Base-by-base conservation (phyloP, 2,329 filamentous ascomycete species). In the Moelleriella libera region DNA sequence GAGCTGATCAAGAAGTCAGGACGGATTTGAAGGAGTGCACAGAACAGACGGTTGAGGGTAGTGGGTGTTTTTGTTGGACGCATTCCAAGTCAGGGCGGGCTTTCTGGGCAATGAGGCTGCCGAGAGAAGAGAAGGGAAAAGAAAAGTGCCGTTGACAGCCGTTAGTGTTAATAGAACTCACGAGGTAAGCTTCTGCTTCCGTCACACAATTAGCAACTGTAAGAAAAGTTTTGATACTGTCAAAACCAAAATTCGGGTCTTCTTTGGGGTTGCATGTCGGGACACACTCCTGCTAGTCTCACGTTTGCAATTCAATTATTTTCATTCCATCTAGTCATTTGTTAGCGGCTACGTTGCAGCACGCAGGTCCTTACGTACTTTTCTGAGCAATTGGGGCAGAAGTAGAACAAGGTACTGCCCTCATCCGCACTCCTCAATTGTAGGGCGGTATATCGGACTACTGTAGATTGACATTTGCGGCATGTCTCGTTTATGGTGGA, bases 351-450 rank as follows among this genome's bases (percentile, higher is more conserved):
- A 8, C 6, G 3, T 6, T 8, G 6, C 28, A 30, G 43, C 43
- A 30, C 32, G 41, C n/a, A 14, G 11, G 28, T n/a, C 30, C 7
- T 1, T 34, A 47, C 45, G 47, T 30, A 51, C 51, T 45, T 51
- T 12, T 34, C 40, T 9, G 43, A 47, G 34, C 49, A 52, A 2
- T 46, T 44, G n/a, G 49, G 29, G 45, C 51, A 52, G 21, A 43
- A 47, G 41, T 52, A 52, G 45, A 52, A 52, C 43, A 52, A 45
- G 28, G 51, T 52, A 2, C 49, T 48, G 31, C 51, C 51, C 39
- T 52, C 51, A 41, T 51, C 51, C 10, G 51, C 51, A 43, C 51
- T 48, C 14, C 51, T 44, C 44, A 51, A 42, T 41, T 52, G 51
- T 6, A 52, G 48, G 28, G 49, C 45, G 10, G 51, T 52, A 32